A percentile compares a stretch with the other conserved stretches of the same genome.
Evolutionary conservation across 345 rosid species (phyloP).

Genomic region (Rhodamnia rubescens): DNA sequence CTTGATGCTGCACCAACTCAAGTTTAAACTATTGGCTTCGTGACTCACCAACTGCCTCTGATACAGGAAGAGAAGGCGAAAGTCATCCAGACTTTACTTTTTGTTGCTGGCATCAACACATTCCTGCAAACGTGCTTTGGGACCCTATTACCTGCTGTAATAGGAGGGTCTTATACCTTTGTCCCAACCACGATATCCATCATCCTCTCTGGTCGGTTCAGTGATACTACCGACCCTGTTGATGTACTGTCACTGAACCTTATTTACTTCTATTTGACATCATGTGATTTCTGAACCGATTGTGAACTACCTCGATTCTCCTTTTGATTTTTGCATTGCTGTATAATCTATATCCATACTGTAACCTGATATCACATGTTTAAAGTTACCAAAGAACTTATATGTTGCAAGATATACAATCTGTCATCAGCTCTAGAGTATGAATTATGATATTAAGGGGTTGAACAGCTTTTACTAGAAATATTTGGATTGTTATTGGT

Average conservation of each 20-base stretch:
- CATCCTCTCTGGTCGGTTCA: constrained; percentile 90
- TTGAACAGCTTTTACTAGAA: neutral
- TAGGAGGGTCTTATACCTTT: constrained; percentile 89
- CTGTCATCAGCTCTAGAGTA: neutral
- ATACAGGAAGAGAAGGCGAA: constrained; percentile 86
- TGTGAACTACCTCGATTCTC: neutral
- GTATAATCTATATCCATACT: neutral
- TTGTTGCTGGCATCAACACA: constrained; percentile 97
- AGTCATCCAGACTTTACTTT: constrained; percentile 91
- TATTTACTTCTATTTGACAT: neutral
- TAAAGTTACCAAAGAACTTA: neutral
- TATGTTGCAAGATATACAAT: neutral
- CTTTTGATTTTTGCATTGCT: neutral
- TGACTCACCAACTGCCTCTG: neutral
- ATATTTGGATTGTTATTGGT: neutral
- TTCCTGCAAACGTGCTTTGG: constrained; percentile 75
- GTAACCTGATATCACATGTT: neutral
- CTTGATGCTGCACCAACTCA: neutral
- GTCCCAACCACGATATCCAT: constrained; percentile 96
- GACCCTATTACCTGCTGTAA: constrained; percentile 83
- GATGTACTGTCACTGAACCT: constrained; percentile 37
- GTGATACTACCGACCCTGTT: constrained; percentile 40
- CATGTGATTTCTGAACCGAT: neutral
- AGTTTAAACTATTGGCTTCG: neutral
- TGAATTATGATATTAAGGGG: neutral